Conservation (phyloP, 208 protist genomes). For the Trypanosoma mega region DNA sequence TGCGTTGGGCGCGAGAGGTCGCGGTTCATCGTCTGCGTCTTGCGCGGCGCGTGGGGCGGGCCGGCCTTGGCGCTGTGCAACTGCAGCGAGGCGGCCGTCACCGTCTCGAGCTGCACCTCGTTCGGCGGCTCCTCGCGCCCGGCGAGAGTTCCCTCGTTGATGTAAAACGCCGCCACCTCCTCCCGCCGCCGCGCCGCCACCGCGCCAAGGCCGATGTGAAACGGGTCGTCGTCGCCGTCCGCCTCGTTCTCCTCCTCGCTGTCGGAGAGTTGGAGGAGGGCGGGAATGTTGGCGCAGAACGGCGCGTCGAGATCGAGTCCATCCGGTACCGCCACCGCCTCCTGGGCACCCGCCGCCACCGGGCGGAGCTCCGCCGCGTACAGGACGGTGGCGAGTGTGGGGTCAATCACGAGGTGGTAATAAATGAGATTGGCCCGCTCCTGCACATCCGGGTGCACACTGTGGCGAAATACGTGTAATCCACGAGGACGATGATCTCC, state of each 20-base stretch:
- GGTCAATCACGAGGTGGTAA: slow-evolving; percentile 38
- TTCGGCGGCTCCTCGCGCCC: slow-evolving; percentile 6
- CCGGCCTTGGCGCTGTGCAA: neutral
- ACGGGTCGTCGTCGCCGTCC: slow-evolving; percentile 20
- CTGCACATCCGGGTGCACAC: slow-evolving; percentile 59
- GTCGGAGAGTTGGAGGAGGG: slow-evolving; percentile 49
- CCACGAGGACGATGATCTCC: slow-evolving; percentile 14
- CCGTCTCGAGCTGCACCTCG: neutral
- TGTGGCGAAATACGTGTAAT: slow-evolving; percentile 50
- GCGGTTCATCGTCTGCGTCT: slow-evolving; percentile 58
- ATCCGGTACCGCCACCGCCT: slow-evolving; percentile 42
- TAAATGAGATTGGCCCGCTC: slow-evolving; percentile 58
- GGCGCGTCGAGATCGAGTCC: slow-evolving; percentile 57
- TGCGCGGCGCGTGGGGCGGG: slow-evolving; percentile 9
- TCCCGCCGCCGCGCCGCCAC: slow-evolving; percentile 25
- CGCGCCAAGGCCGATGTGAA: slow-evolving; percentile 50
- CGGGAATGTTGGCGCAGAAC: slow-evolving; percentile 55
- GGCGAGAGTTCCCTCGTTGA: slow-evolving; percentile 28
- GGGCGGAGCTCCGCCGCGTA: slow-evolving; percentile 56
- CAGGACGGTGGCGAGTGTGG: slow-evolving; percentile 37
- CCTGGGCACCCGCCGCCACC: slow-evolving; percentile 65
- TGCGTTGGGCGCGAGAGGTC: slow-evolving; percentile 53
- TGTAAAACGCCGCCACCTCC: slow-evolving; percentile 77
- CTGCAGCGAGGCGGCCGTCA: slow-evolving; percentile 5
- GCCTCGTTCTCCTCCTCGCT: slow-evolving; percentile 27